These are phyloP conservation scores for Carex cristatella DNA, from an alignment of 176 grass and related monocot genomes.

Conservation along the genomic window DNA sequence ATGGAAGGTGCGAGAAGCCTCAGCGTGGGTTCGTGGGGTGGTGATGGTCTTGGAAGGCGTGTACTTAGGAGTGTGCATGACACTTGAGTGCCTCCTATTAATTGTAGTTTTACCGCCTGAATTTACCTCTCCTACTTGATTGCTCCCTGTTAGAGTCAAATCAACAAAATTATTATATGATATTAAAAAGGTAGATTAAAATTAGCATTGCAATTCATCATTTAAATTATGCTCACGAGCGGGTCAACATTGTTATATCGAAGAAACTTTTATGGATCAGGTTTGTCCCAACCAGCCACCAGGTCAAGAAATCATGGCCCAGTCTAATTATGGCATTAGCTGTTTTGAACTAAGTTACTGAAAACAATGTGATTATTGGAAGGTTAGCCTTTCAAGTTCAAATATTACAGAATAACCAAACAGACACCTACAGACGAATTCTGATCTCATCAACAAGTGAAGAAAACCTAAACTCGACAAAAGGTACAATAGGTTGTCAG, in stretches of 20 bases:
- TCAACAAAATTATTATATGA: background rate
- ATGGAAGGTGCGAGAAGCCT: slow-evolving; percentile 55
- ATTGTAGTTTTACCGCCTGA: slow-evolving; percentile 42
- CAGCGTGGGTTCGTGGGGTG: slow-evolving; percentile 36
- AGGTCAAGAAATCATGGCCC: too few species aligned
- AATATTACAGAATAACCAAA: too few species aligned
- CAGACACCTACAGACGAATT: too few species aligned
- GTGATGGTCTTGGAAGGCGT: slow-evolving; percentile 45
- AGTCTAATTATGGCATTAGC: too few species aligned
- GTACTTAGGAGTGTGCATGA: slow-evolving; percentile 53
- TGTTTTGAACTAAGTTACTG: too few species aligned
- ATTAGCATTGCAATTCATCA: background rate
- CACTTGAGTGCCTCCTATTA: slow-evolving; percentile 41
- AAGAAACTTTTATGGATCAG: too few species aligned
- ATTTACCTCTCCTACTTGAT: slow-evolving; percentile 47
- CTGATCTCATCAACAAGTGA: too few species aligned
- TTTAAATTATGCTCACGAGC: background rate
- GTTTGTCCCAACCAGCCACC: too few species aligned
- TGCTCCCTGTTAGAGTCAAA: slow-evolving; percentile 46
- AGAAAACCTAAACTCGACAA: too few species aligned
- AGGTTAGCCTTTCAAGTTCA: too few species aligned
- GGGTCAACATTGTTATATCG: background rate
- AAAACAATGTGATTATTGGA: too few species aligned
- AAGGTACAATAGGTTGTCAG: too few species aligned
- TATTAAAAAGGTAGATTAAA: background rate